Evolutionary conservation across 208 protist genomes (phyloP).

Genomic region (Crithidia brevicula): DNA sequence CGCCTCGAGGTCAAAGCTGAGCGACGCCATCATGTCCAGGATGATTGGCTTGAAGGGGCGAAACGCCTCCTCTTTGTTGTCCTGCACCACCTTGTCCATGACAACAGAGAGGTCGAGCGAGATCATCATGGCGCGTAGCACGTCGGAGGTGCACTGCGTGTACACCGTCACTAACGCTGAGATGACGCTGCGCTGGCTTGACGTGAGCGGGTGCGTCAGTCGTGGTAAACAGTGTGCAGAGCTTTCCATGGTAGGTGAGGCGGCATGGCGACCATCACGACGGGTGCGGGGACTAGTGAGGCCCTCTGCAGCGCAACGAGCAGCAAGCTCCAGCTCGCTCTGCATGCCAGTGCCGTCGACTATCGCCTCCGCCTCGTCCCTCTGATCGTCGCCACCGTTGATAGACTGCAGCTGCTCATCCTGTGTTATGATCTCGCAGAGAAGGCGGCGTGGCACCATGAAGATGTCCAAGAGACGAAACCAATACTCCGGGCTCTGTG

Average conservation of each 20-base stretch:
- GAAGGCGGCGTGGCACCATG: conserved; percentile 51
- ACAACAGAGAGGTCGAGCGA: conserved; percentile 56
- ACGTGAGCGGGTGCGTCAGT: conserved; percentile 15
- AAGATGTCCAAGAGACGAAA: conserved; percentile 72
- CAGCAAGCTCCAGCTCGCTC: conserved; percentile 9
- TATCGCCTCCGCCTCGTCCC: neutral
- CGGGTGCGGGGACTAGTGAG: neutral
- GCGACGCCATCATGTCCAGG: conserved; percentile 53
- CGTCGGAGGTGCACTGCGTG: conserved; percentile 49
- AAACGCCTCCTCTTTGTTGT: conserved; percentile 60
- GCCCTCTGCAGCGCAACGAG: neutral
- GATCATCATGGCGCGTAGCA: conserved; percentile 60
- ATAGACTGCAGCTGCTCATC: conserved; percentile 13
- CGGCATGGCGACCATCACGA: neutral
- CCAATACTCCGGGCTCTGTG: conserved; percentile 41
- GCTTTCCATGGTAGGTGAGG: neutral
- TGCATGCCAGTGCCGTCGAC: conserved; percentile 12
- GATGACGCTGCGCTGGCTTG: conserved; percentile 22
- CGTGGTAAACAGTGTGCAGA: neutral
- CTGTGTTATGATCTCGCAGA: conserved; percentile 24
- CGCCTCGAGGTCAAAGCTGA: conserved; percentile 66
- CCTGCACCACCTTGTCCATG: conserved; percentile 52
- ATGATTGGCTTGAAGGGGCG: conserved; percentile 67
- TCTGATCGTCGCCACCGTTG: neutral
- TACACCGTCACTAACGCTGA: conserved; percentile 58